Base-by-base conservation (phyloP, 495 filamentous ascomycete genomes). In the Barbatosphaeria neglecta region DNA sequence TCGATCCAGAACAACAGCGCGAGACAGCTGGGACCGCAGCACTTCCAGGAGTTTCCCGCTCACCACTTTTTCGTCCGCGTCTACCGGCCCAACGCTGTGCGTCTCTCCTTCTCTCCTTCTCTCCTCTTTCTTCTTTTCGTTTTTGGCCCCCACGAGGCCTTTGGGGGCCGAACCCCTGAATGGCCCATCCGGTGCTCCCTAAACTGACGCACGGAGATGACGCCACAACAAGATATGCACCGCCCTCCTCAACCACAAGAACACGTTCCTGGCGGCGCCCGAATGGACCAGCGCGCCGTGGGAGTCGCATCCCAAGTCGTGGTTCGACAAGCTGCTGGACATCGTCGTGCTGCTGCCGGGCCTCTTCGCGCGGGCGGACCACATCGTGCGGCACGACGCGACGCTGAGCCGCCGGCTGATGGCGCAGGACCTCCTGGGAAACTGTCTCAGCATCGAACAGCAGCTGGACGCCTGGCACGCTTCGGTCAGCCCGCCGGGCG, bases 21-120 rank as follows among this genome's bases (percentile, higher is more conserved):
- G 35, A 56, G 64, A 15, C 56, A 59, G n/a, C 54, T 52, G 9
- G 70, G 69, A 1, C 69, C 70, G 3, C 46, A 53, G 1, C 48
- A 47, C 25, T 72, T 70, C 22, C 63, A 59, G 19, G 47, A 51
- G 0, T 74, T 74, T 41, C 70, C 70, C 4, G 56, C 60, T 8
- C 70, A 74, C 47, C 69, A 74, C 52, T 74, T 72, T 49, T 72
- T 72, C 41, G 67, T 61, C 19, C 63, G 70, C 2, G 62, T 72
- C 18, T 74, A 67, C 37, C 65, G 69, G 7, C 67, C 58, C 28
- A 64, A 50, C 33, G 67, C 65, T 22, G 69, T 67, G 51, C 50
- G 68, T 59, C 10, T 15, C 2, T 10, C 16, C 38, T 16, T 22
- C 42, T 16, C 25, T 11, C 1, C 22, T 2, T 5, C 2, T 1